Evolutionary conservation across 1,284 basidiomycete species (phyloP).

Genomic region (Sporisorium sorghi): DNA sequence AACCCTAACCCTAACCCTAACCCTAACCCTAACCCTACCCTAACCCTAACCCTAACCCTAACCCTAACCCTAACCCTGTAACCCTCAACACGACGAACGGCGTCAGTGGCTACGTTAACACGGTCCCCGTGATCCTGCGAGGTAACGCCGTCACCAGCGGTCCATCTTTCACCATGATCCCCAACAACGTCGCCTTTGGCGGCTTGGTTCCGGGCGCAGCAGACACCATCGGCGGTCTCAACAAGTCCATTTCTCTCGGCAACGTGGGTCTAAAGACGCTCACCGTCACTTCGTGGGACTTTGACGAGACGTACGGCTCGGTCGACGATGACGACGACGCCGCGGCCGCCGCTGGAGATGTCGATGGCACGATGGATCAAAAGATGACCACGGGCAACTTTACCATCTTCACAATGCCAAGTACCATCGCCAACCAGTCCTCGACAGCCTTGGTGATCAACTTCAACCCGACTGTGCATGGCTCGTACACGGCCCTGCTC

Average conservation of each 20-base stretch:
- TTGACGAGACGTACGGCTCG: slow-evolving; percentile 16
- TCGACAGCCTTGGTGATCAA: slow-evolving; percentile 21
- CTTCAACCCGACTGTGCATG: slow-evolving; percentile 23
- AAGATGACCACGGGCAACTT: slow-evolving; percentile 28
- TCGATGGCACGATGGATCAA: slow-evolving; percentile 9
- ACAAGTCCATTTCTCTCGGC: slow-evolving; percentile 17
- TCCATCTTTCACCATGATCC: slow-evolving; percentile 9
- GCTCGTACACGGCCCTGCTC: slow-evolving; percentile 10
- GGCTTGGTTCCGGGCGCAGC: slow-evolving; percentile 19
- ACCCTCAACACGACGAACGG: background rate
- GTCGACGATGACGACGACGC: slow-evolving; percentile 18
- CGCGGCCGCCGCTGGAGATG: background rate
- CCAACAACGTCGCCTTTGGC: slow-evolving; percentile 26
- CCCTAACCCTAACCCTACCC: too few relatives aligned
- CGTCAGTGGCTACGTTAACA: slow-evolving; percentile 8
- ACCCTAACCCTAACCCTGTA: too few relatives aligned
- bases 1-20: too few relatives aligned
- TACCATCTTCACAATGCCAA: slow-evolving; percentile 19
- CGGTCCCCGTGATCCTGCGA: slow-evolving; percentile 17
- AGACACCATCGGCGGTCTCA: slow-evolving; percentile 12
- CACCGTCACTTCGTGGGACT: slow-evolving; percentile 13
- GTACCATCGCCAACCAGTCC: slow-evolving; percentile 11
- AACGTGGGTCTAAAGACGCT: slow-evolving; percentile 13
- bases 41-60: too few relatives aligned
- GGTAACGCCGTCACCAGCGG: slow-evolving; percentile 9